These are phyloP conservation scores for Arctostaphylos glauca DNA, from an alignment of 148 eudicot species.

Conservation along the genomic window DNA sequence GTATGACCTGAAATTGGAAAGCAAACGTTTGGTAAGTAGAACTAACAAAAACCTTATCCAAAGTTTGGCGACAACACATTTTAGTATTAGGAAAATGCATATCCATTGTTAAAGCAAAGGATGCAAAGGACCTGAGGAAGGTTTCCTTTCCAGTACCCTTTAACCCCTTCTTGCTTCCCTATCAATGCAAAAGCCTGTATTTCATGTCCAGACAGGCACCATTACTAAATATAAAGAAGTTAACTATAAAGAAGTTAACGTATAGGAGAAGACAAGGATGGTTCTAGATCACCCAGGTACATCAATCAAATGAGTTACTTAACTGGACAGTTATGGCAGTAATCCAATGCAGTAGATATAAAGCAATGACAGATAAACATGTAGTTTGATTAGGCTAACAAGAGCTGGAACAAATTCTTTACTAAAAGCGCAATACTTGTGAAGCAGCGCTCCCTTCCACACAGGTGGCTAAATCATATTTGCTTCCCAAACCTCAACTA, in stretches of 20 bases:
- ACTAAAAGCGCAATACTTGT: background rate
- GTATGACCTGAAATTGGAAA: conserved; percentile 57
- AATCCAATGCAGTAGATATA: conserved; percentile 4
- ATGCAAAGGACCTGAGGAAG: conserved; percentile 77
- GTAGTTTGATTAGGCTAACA: background rate
- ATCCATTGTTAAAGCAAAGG: conserved; percentile 3
- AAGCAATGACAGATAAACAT: conserved; percentile 2
- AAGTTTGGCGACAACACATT: background rate
- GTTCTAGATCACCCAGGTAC: background rate
- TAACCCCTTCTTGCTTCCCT: conserved; percentile 79
- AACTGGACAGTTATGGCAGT: background rate
- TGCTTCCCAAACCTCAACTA: background rate
- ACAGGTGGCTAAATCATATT: background rate
- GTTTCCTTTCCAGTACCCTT: conserved; percentile 97
- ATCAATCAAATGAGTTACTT: background rate
- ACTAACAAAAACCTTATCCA: background rate
- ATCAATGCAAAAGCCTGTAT: conserved; percentile 64
- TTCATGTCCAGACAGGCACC: conserved; percentile 12
- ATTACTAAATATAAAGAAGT: background rate
- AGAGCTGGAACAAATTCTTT: conserved; percentile 2
- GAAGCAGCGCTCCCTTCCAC: background rate
- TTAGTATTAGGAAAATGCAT: background rate
- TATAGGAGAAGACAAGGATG: background rate
- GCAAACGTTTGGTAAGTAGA: background rate
- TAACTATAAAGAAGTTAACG: background rate